Conservation (phyloP, 164 flowering plant species). For the Houttuynia cordata region DNA sequence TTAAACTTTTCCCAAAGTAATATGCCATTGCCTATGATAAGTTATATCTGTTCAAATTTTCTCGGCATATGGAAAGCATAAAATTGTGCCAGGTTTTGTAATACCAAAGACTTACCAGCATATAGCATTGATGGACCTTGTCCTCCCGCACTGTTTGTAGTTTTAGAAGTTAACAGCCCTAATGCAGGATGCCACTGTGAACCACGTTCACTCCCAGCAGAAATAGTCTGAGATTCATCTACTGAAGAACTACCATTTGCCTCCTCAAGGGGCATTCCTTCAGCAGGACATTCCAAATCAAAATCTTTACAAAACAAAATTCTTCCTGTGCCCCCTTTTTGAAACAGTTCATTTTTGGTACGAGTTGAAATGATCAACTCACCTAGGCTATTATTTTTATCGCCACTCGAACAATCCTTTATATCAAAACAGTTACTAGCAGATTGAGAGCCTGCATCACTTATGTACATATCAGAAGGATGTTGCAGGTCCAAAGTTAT, state of each 20-base stretch:
- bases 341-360: background rate
- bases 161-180: background rate
- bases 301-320: background rate
- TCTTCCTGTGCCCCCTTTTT: background rate
- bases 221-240: background rate
- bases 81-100: too few species aligned
- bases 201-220: background rate
- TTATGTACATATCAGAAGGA: conserved; percentile 22
- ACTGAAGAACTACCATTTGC: background rate
- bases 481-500: conserved; percentile 24
- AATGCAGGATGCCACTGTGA: background rate
- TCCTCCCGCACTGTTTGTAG: background rate
- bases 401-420: background rate
- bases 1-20: too few species aligned
- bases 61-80: background rate
- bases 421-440: conserved; percentile 3
- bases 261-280: background rate
- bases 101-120: background rate
- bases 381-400: conserved; percentile 2
- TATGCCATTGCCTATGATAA: background rate
- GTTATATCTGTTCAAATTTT: too few species aligned
- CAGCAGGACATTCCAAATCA: background rate
- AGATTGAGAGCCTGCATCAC: conserved; percentile 1
- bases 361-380: background rate
- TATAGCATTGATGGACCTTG: background rate